Base-by-base conservation (phyloP, 2,329 filamentous ascomycete species). In the Fusarium sp. region DNA sequence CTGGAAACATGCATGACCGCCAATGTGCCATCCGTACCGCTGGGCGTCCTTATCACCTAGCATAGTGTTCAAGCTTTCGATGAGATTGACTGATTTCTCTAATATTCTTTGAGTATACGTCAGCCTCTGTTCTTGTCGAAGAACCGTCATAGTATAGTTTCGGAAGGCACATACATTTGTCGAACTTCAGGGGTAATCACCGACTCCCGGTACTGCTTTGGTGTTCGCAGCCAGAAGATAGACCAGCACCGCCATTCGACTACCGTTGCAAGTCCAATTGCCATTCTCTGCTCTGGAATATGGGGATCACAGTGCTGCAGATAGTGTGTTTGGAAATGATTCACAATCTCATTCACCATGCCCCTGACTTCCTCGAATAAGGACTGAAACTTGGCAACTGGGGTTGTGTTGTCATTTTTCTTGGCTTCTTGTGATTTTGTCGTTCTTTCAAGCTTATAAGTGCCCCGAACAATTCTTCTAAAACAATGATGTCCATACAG, bases 171-270 rank as follows among this genome's bases (percentile, higher is more conserved):
- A 4, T 61, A 56, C 48, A 53, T 56, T 28, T 61, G 48, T 13
- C 58, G 28, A 39, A 56, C 32, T 35, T 44, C 58, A 36, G 58
- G 58, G 14, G 38, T 56, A 8, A 61, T 53, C 18, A 55, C 58
- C 3, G 20, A 32, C 28, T 35, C 58, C 20, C 58, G 39, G 20
- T 61, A 56, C 10, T 56, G 47, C 10, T 61, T 56, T 18, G 38
- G 58, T 5, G 38, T 42, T 28, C 58, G 48, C 26, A 61, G 5
- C 58, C 58, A 61, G 24, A 61, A 44, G 28, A 61, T 61, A 24
- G 58, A 61, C 58, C 58, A 61, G n/a, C 48, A 61, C 13, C 48
- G 28, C 38, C 58, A 61, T 22, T 61, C 48, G 22, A 61, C 36
- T 14, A 61, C n/a, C 2, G n/a, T 55, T 7, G 58, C 48, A 42